Base-by-base conservation (phyloP, 2,329 filamentous ascomycete genomes). In the Volutella citrinella region DNA sequence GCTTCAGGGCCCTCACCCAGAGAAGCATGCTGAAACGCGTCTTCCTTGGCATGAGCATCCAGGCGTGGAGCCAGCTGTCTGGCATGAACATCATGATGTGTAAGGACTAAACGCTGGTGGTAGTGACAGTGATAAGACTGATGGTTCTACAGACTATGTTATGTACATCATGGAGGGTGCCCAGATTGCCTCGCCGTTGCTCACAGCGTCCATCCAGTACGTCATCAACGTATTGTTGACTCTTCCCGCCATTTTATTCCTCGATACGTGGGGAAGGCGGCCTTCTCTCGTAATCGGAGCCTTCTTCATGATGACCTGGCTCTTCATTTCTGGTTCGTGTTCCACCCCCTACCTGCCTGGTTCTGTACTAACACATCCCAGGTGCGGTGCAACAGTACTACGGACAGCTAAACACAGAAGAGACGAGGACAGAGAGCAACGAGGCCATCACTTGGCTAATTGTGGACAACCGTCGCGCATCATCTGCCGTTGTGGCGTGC, bases 131-230 rank as follows among this genome's bases (percentile, higher is more conserved):
- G 7, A 10, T 4, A 3, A 15, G 18, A 17, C 37, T 42, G 23
- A 46, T 45, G 35, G 19, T 34, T 26, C 12, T 14, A 12, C 19
- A 59, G 57, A 75, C 50, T 78, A 79, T 43, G 74, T 79, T 24
- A 70, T 78, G 4, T 80, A 77, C 51, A 73, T 80, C 42, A 76
- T 80, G 72, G 64, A 75, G 38, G 68, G 70, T 6, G 74, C 76
- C 4, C 67, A 74, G 19, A 74, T 81, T 31, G 69, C 65, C 3
- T 69, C 74, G 12, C 70, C 74, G 5, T 66, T 82, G 7, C 61
- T 78, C n/a, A 77, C 76, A 2, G 72, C 76, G 0, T 74, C 74
- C 0, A 78, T 82, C 15, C 76, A 81, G 49, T 82, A 81, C 48
- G 68, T 82, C 37, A 78, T 83, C 57, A 82, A 82, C 48, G 75